phyloP scores from a whole-genome alignment of 2,329 filamentous ascomycete species.

The Fusarium temperatum region DNA sequence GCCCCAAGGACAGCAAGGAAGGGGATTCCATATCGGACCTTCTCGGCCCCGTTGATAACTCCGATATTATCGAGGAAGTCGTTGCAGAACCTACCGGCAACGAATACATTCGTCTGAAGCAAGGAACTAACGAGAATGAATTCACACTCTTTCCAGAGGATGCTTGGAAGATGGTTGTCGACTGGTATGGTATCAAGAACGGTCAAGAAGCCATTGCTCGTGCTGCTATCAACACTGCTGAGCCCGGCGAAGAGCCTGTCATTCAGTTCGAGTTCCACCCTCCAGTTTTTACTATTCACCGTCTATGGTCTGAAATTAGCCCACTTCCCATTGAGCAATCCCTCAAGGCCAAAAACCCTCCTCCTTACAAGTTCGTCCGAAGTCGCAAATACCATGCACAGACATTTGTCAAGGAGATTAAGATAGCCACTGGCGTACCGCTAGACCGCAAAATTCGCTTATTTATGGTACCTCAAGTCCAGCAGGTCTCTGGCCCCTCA shows the following conservation, averaged over 20 bases:
- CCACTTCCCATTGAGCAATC: conserved; percentile 65
- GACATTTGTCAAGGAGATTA: conserved; percentile 79
- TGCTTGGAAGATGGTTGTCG: conserved; percentile 82
- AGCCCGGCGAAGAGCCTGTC: conserved; percentile 66
- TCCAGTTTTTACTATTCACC: conserved; percentile 84
- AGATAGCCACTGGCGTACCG: conserved; percentile 73
- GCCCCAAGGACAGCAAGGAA: conserved; percentile 63
- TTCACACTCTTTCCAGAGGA: conserved; percentile 80
- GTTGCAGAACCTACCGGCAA: conserved; percentile 59
- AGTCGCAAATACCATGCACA: conserved; percentile 76
- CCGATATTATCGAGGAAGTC: conserved; percentile 76
- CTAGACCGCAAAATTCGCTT: conserved; percentile 78
- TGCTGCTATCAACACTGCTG: conserved; percentile 79
- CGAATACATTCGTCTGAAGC: conserved; percentile 77
- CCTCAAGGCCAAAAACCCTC: conserved; percentile 67
- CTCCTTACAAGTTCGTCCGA: conserved; percentile 73
- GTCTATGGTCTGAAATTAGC: conserved; percentile 72
- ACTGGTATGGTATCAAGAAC: conserved; percentile 82
- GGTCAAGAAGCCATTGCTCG: conserved; percentile 78
- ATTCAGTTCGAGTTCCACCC: conserved; percentile 86
- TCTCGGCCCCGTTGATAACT: conserved; percentile 87
- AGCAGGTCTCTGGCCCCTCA: conserved; percentile 46
- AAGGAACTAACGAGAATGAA: conserved; percentile 72
- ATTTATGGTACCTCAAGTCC: conserved; percentile 68
- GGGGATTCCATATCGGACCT: conserved; percentile 68